Evolutionary conservation across 441 rosid genomes (phyloP), one percentile per base, ranked within the genome.

Genomic region (Populus tomentosa): DNA sequence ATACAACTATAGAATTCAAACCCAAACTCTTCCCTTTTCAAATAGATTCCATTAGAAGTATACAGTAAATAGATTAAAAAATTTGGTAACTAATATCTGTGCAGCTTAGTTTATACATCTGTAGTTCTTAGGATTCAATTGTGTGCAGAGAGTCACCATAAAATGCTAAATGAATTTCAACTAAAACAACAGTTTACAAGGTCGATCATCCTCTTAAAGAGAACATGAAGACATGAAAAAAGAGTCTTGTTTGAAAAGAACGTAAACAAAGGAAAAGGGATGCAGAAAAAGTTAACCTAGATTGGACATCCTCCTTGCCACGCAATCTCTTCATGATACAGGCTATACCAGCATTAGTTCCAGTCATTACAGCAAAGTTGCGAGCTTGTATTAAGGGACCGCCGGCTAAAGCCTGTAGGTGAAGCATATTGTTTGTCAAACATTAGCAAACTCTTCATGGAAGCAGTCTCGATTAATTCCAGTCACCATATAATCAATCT

Each of bases 331-430:
- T 93, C 97, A 95, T 88, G 23, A 93, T 85, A 75, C 88, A 88
- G 62, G 98, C 84, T 28, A 95, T 91, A 64, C 99, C 98, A 21
- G 99, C 95, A 88, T 93, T 95, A 53, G 91, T 97, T 65, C 99
- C 95, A 0, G 98, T 92, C 85, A 95, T 92, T 11, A 93, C 95
- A 14, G 99, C 99, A 77, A 95, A 93, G 75, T 95, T 95, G 59
- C 98, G 96, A 84, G 99, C 99, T 92, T 95, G 98, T 61, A 89
- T 79, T 86, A 90, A 86, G 4, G 98, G 98, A 38, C 98, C 98
- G 70, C 98, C 98, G 10, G 92, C 84, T 64, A 95, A 85, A 72
- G 96, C 97, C 98, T 95, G 86, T 23, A 61, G 62, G 13, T 42
- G 73, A 75, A 72, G 63, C 16, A 75, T 75, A 67, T 20, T 35